These are phyloP conservation scores for Gossypium turneri DNA, from an alignment of 345 rosid genomes.

Conservation along the genomic window DNA sequence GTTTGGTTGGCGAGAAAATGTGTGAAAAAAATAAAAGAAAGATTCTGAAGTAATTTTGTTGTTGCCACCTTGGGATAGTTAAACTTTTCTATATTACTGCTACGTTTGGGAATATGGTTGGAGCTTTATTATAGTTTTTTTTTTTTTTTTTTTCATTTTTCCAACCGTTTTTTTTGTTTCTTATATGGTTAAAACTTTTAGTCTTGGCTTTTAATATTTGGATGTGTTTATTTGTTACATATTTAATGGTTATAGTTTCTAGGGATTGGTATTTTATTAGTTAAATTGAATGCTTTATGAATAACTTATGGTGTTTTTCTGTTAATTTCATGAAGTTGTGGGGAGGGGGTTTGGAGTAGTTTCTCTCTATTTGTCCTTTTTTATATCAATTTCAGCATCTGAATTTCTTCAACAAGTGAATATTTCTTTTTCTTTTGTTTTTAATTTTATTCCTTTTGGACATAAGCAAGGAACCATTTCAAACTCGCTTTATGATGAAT, in stretches of 20 bases:
- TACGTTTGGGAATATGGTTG: background rate
- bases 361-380: conserved; percentile 10
- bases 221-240: conserved; percentile 7
- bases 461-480: conserved; percentile 22
- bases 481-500: conserved; percentile 29
- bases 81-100: background rate
- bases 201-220: conserved; percentile 7
- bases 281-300: conserved; percentile 11
- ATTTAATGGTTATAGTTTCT: conserved; percentile 14
- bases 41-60: conserved; percentile 27
- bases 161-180: conserved; percentile 34
- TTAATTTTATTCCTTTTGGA: conserved; percentile 21
- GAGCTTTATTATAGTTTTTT: background rate
- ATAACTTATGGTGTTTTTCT: conserved; percentile 5
- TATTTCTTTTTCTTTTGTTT: background rate
- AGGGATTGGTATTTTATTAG: conserved; percentile 12
- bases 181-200: background rate
- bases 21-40: conserved; percentile 10
- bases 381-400: background rate
- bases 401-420: conserved; percentile 16
- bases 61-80: conserved; percentile 1
- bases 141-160: conserved; percentile 5
- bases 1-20: conserved; percentile 32
- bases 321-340: conserved; percentile 1
- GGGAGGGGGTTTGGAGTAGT: background rate